Conservation (phyloP, 2,329 filamentous ascomycete species). For the Neofusicoccum parvum region DNA sequence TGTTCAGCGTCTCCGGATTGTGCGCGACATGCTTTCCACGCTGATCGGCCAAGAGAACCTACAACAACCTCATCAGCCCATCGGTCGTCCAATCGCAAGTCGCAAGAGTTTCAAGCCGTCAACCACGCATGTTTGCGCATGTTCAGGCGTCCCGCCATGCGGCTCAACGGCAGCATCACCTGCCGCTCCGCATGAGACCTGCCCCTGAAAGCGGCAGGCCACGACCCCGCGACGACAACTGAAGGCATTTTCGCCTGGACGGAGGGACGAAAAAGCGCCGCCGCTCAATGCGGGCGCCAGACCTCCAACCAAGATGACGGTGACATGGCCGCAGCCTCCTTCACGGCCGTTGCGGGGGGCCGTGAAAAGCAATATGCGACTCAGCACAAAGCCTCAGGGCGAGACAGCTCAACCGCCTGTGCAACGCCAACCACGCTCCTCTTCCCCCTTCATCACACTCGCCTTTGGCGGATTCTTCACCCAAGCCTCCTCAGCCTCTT, state of each 20-base stretch:
- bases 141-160: not conserved
- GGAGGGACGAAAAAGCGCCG: not conserved
- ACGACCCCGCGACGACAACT: too few relatives aligned
- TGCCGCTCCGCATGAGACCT: not conserved
- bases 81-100: not conserved
- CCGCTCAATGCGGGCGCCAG: too few relatives aligned
- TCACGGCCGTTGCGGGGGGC: not conserved
- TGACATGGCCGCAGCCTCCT: not conserved
- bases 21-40: slow-evolving; percentile 44
- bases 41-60: slow-evolving; percentile 45
- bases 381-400: not conserved
- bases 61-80: not conserved
- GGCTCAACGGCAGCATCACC: not conserved
- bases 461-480: slow-evolving; percentile 50
- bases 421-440: slow-evolving; percentile 5
- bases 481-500: slow-evolving; percentile 39
- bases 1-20: slow-evolving; percentile 40
- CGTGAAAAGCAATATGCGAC: not conserved
- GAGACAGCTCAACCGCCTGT: not conserved
- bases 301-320: not conserved
- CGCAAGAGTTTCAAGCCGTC: not conserved
- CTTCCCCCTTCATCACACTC: not conserved
- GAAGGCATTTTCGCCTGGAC: not conserved
- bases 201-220: not conserved
- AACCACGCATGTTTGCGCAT: not conserved